Evolutionary conservation across 176 grass and related monocot genomes (phyloP), one percentile per base, ranked within the genome.

Genomic region (Triticum turgidum): DNA sequence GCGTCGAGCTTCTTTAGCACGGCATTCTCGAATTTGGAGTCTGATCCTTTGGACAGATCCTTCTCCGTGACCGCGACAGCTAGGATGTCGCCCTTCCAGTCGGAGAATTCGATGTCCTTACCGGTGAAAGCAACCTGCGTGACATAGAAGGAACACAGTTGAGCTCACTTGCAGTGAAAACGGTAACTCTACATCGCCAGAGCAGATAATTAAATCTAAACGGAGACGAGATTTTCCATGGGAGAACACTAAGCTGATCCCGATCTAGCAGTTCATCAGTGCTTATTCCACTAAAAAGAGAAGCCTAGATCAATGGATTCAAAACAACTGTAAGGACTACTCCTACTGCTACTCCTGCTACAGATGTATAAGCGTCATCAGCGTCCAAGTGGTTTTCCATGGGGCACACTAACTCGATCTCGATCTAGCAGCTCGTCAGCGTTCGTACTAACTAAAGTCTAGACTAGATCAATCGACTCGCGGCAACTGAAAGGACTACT

Each of bases 41-140:
- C 83, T 1, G 90, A 67, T 0, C 92, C 96, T 83, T 91, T 98
- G 9, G 80, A 83, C 79, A 98, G 87, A 80, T 98, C 97, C 67
- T 96, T 96, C 70, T 98, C 97, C 2, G 94, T 92, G 61, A 98
- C 97, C 7, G 90, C 97, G 8, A 98, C 85, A 6, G 88, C 85
- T 54, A 98, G 93, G 39, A 98, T 80, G 67, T 98, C 96, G 49
- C 96, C 96, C 76, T 96, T 94, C 93, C 93, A 98, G 15, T 92
- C 90, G 3, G 85, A 91, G 89, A 91, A 92, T 69, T 98, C 90
- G 49, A 91, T n/a, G 62, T 94, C 92, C 63, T 96, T 92, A 0
- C 90, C 92, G 4, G 94, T 81, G 61, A 98, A 98, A 3, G 83
- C 73, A 73, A 98, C 83, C 97, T 98, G 13, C 79, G 75, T 47